phyloP scores from a whole-genome alignment of 2,329 filamentous ascomycete genomes.

The Epicoccum nigrum region DNA sequence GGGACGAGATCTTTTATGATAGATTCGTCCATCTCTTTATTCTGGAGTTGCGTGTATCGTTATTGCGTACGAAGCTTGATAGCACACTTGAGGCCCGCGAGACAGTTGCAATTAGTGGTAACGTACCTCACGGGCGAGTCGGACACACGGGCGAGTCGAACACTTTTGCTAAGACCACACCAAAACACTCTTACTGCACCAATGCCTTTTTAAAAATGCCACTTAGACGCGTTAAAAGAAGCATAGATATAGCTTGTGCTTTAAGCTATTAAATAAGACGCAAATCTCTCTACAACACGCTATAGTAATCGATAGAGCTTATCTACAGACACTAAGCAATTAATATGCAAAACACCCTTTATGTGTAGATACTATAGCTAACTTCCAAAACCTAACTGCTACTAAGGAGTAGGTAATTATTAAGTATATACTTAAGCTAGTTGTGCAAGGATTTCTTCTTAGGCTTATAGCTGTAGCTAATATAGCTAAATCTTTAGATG shows the following conservation, averaged over 20 bases:
- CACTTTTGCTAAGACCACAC: neutral
- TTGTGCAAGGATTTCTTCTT: neutral
- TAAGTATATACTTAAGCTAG: neutral
- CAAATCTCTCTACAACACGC: neutral
- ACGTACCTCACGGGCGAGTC: slow-evolving; percentile 12
- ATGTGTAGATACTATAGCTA: neutral
- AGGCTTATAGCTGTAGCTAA: neutral
- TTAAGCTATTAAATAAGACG: neutral
- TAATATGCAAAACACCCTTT: neutral
- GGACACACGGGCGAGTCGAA: too few species aligned
- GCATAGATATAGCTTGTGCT: neutral
- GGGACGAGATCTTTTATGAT: neutral
- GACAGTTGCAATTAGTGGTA: slow-evolving; percentile 10
- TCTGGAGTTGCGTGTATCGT: slow-evolving; percentile 11
- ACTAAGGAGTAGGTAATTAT: neutral
- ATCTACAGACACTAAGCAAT: neutral
- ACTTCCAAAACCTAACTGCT: neutral
- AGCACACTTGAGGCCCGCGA: slow-evolving; percentile 12
- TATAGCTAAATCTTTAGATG: neutral
- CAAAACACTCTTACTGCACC: neutral
- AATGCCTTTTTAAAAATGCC: neutral
- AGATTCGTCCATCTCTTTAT: slow-evolving; percentile 1
- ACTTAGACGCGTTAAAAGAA: neutral
- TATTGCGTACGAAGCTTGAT: slow-evolving; percentile 14
- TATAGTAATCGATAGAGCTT: neutral